These are phyloP conservation scores for Kazachstania bromeliacearum DNA, from an alignment of 805 yeast species.

Conservation along the genomic window DNA sequence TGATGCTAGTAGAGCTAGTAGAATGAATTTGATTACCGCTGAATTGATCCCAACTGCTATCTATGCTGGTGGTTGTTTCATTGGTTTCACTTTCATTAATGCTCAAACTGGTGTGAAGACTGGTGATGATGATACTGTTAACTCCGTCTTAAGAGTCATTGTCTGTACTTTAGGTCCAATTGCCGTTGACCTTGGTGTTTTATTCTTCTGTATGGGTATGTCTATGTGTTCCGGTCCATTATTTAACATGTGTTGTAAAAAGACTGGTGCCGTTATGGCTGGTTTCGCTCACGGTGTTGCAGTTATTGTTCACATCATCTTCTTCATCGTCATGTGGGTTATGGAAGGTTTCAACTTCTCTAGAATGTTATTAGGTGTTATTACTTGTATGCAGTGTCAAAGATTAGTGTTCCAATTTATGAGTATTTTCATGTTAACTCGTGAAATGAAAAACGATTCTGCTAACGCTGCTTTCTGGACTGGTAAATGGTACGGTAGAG, in stretches of 20 bases:
- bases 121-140: constrained; percentile 41
- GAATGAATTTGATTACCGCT: constrained; percentile 60
- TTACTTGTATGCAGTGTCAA: constrained; percentile 78
- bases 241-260: constrained; percentile 89
- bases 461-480: constrained; percentile 99
- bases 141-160: constrained; percentile 61
- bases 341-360: constrained; percentile 85
- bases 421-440: constrained; percentile 69
- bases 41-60: constrained; percentile 63
- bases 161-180: constrained; percentile 87
- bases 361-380: constrained; percentile 78
- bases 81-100: constrained; percentile 72
- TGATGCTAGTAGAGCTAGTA: constrained; percentile 75
- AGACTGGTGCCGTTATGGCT: constrained; percentile 91
- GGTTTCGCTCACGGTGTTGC: constrained; percentile 94
- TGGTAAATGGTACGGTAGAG: constrained; percentile 96
- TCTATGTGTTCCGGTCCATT: constrained; percentile 98
- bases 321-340: constrained; percentile 96
- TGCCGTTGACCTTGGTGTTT: constrained; percentile 78
- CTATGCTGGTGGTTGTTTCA: constrained; percentile 70
- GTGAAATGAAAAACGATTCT: constrained; percentile 94
- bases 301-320: constrained; percentile 74
- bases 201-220: constrained; percentile 65
- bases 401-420: constrained; percentile 77
- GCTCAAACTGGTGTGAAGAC: constrained; percentile 75